A percentile compares a stretch with the other conserved stretches of the same genome.
Conservation (phyloP, 2,329 filamentous ascomycete species). For the Diaporthe helianthi region DNA sequence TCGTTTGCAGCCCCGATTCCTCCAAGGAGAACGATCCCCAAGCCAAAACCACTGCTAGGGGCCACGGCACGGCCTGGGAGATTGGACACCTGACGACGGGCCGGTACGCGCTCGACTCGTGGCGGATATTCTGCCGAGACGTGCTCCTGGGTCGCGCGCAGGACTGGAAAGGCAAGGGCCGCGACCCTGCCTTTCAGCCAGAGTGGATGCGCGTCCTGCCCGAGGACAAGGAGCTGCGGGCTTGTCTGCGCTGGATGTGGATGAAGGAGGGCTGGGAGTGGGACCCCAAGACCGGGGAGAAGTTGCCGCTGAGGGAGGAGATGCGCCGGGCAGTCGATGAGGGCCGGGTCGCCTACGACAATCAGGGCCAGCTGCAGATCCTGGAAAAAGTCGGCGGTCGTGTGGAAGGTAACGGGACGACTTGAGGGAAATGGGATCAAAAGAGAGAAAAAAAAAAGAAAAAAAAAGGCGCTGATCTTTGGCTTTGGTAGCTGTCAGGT, state of each 20-base stretch:
- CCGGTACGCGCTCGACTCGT: conserved; percentile 85
- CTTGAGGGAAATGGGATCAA: not conserved
- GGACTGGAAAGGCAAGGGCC: conserved; percentile 69
- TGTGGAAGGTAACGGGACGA: not conserved
- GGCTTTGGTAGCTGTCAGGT: not conserved
- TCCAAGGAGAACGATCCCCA: conserved; percentile 35
- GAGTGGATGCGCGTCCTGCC: conserved; percentile 92
- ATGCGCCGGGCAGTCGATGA: conserved; percentile 64
- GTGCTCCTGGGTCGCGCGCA: conserved; percentile 69
- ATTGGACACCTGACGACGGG: conserved; percentile 86
- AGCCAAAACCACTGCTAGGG: conserved; percentile 28
- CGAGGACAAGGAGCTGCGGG: conserved; percentile 85
- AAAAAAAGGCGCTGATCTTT: conserved; percentile 8
- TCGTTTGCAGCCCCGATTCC: not conserved
- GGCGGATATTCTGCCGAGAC: conserved; percentile 93
- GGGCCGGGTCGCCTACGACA: conserved; percentile 63
- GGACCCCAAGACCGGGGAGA: conserved; percentile 75
- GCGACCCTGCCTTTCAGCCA: conserved; percentile 68
- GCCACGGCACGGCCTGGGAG: conserved; percentile 69
- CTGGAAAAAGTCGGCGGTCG: conserved; percentile 37
- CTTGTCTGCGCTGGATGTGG: conserved; percentile 91
- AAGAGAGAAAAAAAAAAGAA: not conserved
- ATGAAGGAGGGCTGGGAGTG: conserved; percentile 84
- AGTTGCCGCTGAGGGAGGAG: conserved; percentile 57
- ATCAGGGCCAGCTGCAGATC: conserved; percentile 55